Percentiles rank a stretch among this genome's conserved stretches.
These are phyloP conservation scores for Gracilaria caudata DNA, from an alignment of 23 red algal genomes.

Conservation along the genomic window DNA sequence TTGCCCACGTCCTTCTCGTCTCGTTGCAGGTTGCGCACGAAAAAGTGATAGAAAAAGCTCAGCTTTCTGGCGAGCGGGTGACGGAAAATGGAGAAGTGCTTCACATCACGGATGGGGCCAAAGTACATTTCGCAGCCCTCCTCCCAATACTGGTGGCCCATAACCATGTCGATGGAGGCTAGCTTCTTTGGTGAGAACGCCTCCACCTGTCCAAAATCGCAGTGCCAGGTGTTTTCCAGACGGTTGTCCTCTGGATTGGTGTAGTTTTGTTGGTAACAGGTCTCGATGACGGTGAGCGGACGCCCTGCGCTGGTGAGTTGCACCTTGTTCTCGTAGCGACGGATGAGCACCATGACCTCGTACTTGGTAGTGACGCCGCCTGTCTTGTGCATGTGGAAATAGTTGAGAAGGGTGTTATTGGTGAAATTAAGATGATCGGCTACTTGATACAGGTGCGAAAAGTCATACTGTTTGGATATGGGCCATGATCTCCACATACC, in stretches of 20 bases:
- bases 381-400: slow-evolving; percentile 67
- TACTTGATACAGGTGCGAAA: slow-evolving; percentile 13
- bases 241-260: slow-evolving; percentile 24
- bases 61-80: slow-evolving; percentile 56
- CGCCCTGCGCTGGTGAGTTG: slow-evolving; percentile 21
- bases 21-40: slow-evolving; percentile 48
- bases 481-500: slow-evolving; percentile 56
- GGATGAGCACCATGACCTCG: slow-evolving; percentile 40
- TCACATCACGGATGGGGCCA: slow-evolving; percentile 41
- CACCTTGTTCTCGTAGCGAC: slow-evolving; percentile 19
- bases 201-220: slow-evolving; percentile 41
- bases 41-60: slow-evolving; percentile 64
- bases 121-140: slow-evolving; percentile 46
- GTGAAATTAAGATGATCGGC: slow-evolving; percentile 23
- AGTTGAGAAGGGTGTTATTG: slow-evolving; percentile 49
- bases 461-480: slow-evolving; percentile 11
- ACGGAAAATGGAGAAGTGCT: slow-evolving; percentile 55
- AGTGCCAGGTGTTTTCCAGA: slow-evolving; percentile 40
- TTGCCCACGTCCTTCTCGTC: slow-evolving; percentile 38
- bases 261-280: slow-evolving; percentile 41
- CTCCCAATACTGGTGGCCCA: slow-evolving; percentile 66
- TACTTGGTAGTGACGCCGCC: slow-evolving; percentile 54
- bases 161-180: slow-evolving; percentile 54
- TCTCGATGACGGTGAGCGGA: slow-evolving; percentile 48
- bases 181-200: slow-evolving; percentile 6